Evolutionary conservation across 2,329 filamentous ascomycete genomes (phyloP).

Genomic region (Botryosphaeria agaves): DNA sequence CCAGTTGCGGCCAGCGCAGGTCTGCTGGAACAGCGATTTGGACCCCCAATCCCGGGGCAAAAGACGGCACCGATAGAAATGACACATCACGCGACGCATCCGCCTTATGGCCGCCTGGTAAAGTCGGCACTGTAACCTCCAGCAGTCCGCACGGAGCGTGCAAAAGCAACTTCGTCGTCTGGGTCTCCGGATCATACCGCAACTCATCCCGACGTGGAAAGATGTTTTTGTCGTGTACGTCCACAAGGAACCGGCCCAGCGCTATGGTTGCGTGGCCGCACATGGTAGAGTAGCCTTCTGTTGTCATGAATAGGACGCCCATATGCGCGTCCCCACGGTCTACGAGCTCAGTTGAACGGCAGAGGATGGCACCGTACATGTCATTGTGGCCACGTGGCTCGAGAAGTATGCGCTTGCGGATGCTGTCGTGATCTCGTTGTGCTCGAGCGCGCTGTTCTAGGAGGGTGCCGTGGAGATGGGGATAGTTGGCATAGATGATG

Average conservation of each 20-base stretch:
- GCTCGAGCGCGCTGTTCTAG: slow-evolving; percentile 23
- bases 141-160: slow-evolving; percentile 30
- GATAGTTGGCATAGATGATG: slow-evolving; percentile 26
- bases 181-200: slow-evolving; percentile 9
- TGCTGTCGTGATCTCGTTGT: slow-evolving; percentile 19
- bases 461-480: slow-evolving; percentile 20
- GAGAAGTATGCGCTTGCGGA: slow-evolving; percentile 24
- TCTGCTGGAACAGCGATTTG: slow-evolving; percentile 12
- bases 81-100: slow-evolving; percentile 17
- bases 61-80: slow-evolving; percentile 26
- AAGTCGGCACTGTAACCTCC: slow-evolving; percentile 21
- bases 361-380: slow-evolving; percentile 34
- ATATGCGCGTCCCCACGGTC: slow-evolving; percentile 24
- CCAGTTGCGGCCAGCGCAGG: slow-evolving; percentile 22
- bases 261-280: slow-evolving; percentile 36
- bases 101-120: neutral
- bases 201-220: slow-evolving; percentile 21
- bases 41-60: slow-evolving; percentile 17
- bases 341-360: slow-evolving; percentile 24
- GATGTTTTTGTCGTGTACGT: slow-evolving; percentile 19
- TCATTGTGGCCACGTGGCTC: slow-evolving; percentile 33
- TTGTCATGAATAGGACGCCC: slow-evolving; percentile 30
- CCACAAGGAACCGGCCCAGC: slow-evolving; percentile 25
- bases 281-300: slow-evolving; percentile 32
- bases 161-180: slow-evolving; percentile 16